A percentile compares a stretch with the other conserved stretches of the same genome.
phyloP scores from a whole-genome alignment of 1,284 basidiomycete species.

The Pisolithus thermaeus region DNA sequence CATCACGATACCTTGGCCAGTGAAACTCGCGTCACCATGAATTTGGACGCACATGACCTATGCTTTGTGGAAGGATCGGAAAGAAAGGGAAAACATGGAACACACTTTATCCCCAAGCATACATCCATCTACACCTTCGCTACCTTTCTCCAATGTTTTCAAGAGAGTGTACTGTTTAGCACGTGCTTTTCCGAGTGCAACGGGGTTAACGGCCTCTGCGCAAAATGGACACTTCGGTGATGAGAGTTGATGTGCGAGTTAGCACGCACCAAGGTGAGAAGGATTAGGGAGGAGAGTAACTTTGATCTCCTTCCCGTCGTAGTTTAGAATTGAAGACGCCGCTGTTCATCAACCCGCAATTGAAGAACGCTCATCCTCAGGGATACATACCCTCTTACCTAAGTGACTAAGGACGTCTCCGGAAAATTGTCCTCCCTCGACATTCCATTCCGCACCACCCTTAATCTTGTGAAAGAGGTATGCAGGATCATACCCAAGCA shows the following conservation, averaged over 20 bases:
- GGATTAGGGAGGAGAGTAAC: constrained; percentile 84
- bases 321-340: constrained; percentile 55
- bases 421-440: constrained; percentile 61
- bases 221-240: not conserved
- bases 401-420: constrained; percentile 88
- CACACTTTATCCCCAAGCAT: constrained; percentile 67
- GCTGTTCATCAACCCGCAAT: constrained; percentile 30
- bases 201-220: constrained; percentile 78
- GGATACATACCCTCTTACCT: constrained; percentile 33
- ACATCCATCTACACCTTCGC: constrained; percentile 46
- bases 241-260: not conserved
- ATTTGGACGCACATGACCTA: constrained; percentile 81
- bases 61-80: not conserved
- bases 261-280: constrained; percentile 66
- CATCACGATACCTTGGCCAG: constrained; percentile 88
- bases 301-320: constrained; percentile 49
- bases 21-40: constrained; percentile 87
- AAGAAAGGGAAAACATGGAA: not conserved
- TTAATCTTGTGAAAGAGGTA: constrained; percentile 83
- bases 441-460: constrained; percentile 63
- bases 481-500: constrained; percentile 61
- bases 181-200: constrained; percentile 84
- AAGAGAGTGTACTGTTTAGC: constrained; percentile 87
- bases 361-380: not conserved
- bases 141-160: constrained; percentile 42